Conservation (phyloP, 495 filamentous ascomycete species). For the Bryoglossum gracile region DNA sequence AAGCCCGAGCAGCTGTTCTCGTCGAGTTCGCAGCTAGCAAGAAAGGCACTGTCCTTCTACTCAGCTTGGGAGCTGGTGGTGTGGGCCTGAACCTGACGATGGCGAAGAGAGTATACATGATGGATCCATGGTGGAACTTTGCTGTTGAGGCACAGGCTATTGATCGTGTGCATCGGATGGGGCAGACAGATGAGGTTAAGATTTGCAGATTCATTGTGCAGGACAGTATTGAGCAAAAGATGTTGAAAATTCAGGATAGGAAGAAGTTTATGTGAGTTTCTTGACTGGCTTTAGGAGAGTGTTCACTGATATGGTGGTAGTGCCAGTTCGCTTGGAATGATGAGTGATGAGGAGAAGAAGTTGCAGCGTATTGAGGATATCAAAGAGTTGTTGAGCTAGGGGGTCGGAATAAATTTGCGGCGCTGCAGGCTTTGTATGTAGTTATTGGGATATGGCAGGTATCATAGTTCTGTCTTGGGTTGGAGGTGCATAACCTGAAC, state of each 20-base stretch:
- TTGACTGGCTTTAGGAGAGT: background rate
- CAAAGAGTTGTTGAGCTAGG: constrained; percentile 70
- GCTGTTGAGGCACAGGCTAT: constrained; percentile 96
- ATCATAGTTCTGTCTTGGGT: too few relatives aligned
- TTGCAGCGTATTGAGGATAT: constrained; percentile 90
- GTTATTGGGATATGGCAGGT: too few relatives aligned
- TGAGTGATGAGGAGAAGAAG: constrained; percentile 88
- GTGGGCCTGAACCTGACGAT: constrained; percentile 89
- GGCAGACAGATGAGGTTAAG: constrained; percentile 77
- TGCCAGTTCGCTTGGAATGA: constrained; percentile 86
- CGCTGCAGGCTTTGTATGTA: too few relatives aligned
- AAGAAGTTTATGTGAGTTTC: constrained; percentile 85
- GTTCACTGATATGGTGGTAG: constrained; percentile 43
- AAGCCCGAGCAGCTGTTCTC: constrained; percentile 69
- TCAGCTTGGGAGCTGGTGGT: constrained; percentile 85
- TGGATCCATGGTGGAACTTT: constrained; percentile 99
- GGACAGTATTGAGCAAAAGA: constrained; percentile 88
- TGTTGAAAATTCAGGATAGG: constrained; percentile 87
- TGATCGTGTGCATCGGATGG: constrained; percentile 98
- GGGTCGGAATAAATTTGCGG: too few relatives aligned
- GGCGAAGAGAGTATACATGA: constrained; percentile 88
- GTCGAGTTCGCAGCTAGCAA: constrained; percentile 53
- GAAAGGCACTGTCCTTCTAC: constrained; percentile 57
- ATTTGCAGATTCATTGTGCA: constrained; percentile 83
- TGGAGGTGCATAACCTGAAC: too few relatives aligned